A percentile compares a stretch with the other conserved stretches of the same genome.
These are phyloP conservation scores for Elasticomyces elasticus DNA, from an alignment of 495 filamentous ascomycete genomes.

Conservation along the genomic window DNA sequence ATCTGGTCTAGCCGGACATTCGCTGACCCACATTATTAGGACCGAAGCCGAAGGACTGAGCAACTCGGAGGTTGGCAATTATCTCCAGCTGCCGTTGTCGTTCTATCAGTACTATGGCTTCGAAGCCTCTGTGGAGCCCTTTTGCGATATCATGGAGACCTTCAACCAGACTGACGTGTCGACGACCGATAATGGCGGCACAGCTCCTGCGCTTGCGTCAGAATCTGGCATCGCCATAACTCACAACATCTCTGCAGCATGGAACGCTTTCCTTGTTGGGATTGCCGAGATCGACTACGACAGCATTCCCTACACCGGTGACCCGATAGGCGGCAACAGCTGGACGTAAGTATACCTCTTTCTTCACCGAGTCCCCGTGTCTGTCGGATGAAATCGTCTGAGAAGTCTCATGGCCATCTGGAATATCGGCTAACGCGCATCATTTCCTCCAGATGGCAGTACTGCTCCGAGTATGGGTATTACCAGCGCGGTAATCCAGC, in stretches of 20 bases:
- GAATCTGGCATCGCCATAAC: constrained; percentile 15
- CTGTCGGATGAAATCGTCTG: no score
- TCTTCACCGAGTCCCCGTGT: no score
- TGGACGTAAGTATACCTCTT: no score
- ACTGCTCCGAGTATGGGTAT: constrained; percentile 50
- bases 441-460: no score
- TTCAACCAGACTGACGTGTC: constrained; percentile 20
- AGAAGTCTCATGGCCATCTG: no score
- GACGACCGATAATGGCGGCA: constrained; percentile 17
- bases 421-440: no score
- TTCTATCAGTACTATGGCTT: constrained; percentile 43
- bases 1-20: no score
- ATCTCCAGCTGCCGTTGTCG: constrained; percentile 34
- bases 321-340: constrained; percentile 30
- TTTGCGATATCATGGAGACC: constrained; percentile 42
- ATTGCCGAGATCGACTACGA: constrained; percentile 17
- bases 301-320: constrained; percentile 7
- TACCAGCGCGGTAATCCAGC: constrained; percentile 45
- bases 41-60: constrained; percentile 22
- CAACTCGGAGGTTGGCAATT: constrained; percentile 43
- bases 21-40: not conserved
- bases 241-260: constrained; percentile 14
- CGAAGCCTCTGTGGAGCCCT: constrained; percentile 30
- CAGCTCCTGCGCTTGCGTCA: constrained; percentile 18
- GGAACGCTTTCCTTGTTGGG: constrained; percentile 14